Evolutionary conservation across 345 rosid species (phyloP).

Genomic region (Trapa incisa): DNA sequence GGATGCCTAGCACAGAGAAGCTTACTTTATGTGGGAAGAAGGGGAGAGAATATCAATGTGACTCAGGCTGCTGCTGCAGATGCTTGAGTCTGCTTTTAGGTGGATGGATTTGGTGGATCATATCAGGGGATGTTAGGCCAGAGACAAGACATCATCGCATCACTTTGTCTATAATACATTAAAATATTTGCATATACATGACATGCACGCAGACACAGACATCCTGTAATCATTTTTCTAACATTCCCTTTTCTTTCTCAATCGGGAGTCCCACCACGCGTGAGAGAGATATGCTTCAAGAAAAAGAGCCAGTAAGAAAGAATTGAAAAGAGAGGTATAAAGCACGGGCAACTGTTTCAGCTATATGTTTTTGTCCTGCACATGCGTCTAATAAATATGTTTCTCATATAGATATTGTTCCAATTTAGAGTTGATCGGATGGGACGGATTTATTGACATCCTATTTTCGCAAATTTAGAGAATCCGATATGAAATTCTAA

Average conservation of each 20-base stretch:
- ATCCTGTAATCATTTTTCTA: background rate
- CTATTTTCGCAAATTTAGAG: no score
- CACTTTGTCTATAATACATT: background rate
- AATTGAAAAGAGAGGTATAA: no score
- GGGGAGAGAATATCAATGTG: background rate
- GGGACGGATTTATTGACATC: no score
- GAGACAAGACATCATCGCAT: conserved; percentile 1
- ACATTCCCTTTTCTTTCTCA: conserved; percentile 1
- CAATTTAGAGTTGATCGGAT: no score
- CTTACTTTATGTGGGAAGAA: background rate
- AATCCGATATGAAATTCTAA: no score
- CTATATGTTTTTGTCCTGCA: no score
- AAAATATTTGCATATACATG: background rate
- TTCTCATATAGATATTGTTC: no score
- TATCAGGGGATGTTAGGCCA: conserved; percentile 2
- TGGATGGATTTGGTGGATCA: conserved; percentile 1
- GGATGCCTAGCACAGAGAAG: background rate
- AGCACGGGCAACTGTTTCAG: no score
- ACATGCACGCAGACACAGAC: background rate
- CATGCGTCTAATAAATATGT: no score
- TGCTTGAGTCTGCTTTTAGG: background rate
- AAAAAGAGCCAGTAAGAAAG: background rate
- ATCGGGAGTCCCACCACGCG: conserved; percentile 1
- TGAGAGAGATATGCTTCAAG: conserved; percentile 1
- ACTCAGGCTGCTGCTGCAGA: background rate